Base-by-base conservation (phyloP, 345 rosid species). In the Populus nigra region DNA sequence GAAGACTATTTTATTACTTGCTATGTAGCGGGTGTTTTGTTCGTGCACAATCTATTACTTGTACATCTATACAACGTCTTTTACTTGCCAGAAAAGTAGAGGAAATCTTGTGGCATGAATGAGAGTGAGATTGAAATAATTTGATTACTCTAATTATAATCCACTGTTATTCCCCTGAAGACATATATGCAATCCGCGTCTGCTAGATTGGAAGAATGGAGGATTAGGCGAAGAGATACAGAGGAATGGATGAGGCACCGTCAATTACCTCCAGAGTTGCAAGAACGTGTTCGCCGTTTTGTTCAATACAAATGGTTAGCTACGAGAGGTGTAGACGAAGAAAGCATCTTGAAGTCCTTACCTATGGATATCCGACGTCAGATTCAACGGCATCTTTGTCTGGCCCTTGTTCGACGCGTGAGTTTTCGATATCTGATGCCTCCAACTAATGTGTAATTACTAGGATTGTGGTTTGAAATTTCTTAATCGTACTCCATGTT, bases 181-280 rank as follows among this genome's bases (percentile, higher is more conserved):
- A 89, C 93, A 23, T 92, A 93, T 77, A 73, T 96, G 84, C 96
- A 92, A 86, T 96, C 98, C 3, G 86, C 93, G 92, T 84, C 90
- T 3, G 91, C 92, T 70, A 85, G 96, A 84, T 80, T 92, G 33
- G 98, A 96, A 82, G 97, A 96, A 77, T 96, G 92, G 94, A 91
- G 99, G 81, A 83, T 96, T 43, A 93, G 89, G 83, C 73, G 92
- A 81, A 87, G 94, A 82, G 99, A 96, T 81, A 92, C 95, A 63
- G 98, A 96, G 83, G 98, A 93, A 80, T 91, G 98, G 98, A 96
- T 93, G 99, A 87, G 95, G 78, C 98, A 91, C 84, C 92, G 99
- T 7, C 99, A 96, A 76, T 76, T 96, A 80, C 97, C 97, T 38
- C 88, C 82, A 7, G 90, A 84, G 65, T 86, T 96, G 76, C 93